Evolutionary conservation across 2,329 filamentous ascomycete species (phyloP).

Genomic region (Fusarium luffae): DNA sequence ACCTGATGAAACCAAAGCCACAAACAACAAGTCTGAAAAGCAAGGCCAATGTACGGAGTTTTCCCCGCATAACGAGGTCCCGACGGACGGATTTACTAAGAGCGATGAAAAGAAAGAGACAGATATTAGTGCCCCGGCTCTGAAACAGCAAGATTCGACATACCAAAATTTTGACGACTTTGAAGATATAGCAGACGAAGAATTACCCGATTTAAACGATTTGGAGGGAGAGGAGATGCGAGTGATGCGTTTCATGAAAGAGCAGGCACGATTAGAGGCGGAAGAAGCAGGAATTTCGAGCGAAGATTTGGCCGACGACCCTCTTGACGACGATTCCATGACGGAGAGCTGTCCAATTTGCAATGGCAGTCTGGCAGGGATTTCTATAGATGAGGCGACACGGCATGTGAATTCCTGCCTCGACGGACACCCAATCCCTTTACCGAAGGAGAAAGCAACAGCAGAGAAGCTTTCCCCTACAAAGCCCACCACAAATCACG

Average conservation of each 20-base stretch:
- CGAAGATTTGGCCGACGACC: constrained; percentile 51
- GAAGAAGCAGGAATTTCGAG: constrained; percentile 61
- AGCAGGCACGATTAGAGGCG: constrained; percentile 75
- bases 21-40: constrained; percentile 11
- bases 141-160: constrained; percentile 49
- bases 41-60: constrained; percentile 40
- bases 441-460: constrained; percentile 51
- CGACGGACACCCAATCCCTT: constrained; percentile 78
- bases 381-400: constrained; percentile 74
- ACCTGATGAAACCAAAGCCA: constrained; percentile 16
- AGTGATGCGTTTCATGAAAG: constrained; percentile 77
- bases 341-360: constrained; percentile 79
- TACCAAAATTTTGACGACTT: constrained; percentile 51
- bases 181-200: constrained; percentile 57
- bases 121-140: constrained; percentile 22
- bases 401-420: constrained; percentile 93
- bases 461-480: constrained; percentile 13
- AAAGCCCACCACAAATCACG: constrained; percentile 28
- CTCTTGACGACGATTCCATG: constrained; percentile 48
- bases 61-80: constrained; percentile 34
- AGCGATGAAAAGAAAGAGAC: constrained; percentile 30
- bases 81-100: constrained; percentile 41
- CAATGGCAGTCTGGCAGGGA: constrained; percentile 68
- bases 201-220: constrained; percentile 65
- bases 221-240: constrained; percentile 72